phyloP scores from a whole-genome alignment of 1,139 yeast genomes.

The Diutina pseudorugosa region DNA sequence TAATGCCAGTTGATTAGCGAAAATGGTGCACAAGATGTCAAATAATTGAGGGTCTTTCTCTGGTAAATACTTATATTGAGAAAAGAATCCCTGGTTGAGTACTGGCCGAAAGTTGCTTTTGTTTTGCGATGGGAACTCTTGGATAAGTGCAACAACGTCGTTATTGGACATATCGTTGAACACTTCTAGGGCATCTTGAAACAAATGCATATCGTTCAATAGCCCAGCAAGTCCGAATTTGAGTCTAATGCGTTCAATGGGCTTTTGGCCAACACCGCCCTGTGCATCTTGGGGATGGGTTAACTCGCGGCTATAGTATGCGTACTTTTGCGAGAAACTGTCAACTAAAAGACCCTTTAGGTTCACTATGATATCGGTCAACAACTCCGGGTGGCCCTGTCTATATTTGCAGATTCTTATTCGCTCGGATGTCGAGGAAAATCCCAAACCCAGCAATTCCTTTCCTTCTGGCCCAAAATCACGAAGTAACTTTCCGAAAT shows the following conservation, averaged over 20 bases:
- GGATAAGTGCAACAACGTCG: neutral
- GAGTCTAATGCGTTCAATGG: constrained; percentile 7
- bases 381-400: constrained; percentile 26
- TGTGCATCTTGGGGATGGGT: neutral
- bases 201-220: constrained; percentile 36
- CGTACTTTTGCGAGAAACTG: constrained; percentile 43
- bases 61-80: neutral
- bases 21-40: constrained; percentile 9
- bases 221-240: constrained; percentile 18
- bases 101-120: neutral
- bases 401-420: neutral
- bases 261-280: neutral
- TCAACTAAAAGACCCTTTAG: constrained; percentile 42
- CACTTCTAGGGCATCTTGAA: constrained; percentile 43
- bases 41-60: neutral
- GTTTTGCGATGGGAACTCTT: neutral
- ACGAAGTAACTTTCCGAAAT: constrained; percentile 49
- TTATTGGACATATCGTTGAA: constrained; percentile 24
- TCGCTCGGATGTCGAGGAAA: neutral
- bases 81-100: neutral
- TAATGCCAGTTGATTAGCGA: constrained; percentile 16
- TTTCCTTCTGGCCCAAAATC: constrained; percentile 50
- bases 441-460: constrained; percentile 12
- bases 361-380: constrained; percentile 32
- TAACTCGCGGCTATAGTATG: constrained; percentile 22